A percentile compares a stretch with the other conserved stretches of the same genome.
Evolutionary conservation across 2,329 filamentous ascomycete genomes (phyloP).

Genomic region (Hyphodiscus sp.): DNA sequence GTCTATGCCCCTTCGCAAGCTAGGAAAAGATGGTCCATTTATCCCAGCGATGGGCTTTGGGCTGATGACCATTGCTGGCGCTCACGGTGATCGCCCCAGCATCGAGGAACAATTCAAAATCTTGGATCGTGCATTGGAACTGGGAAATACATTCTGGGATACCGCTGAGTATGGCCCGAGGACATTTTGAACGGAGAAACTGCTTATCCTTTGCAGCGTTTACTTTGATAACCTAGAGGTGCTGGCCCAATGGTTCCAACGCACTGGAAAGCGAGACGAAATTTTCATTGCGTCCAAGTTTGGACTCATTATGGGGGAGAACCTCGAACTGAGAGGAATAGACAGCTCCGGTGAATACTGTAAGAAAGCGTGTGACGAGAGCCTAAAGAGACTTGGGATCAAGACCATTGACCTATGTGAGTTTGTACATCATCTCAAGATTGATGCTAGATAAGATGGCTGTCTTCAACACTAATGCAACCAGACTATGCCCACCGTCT

Average conservation of each 20-base stretch:
- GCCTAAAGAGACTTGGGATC: slow-evolving; percentile 34
- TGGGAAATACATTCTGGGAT: slow-evolving; percentile 31
- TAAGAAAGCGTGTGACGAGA: slow-evolving; percentile 34
- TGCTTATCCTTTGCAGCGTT: slow-evolving; percentile 4
- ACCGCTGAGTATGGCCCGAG: slow-evolving; percentile 13
- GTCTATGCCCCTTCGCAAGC: slow-evolving; percentile 6
- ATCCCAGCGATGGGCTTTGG: slow-evolving; percentile 28
- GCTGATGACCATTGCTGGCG: slow-evolving; percentile 24
- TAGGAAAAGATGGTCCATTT: slow-evolving; percentile 28
- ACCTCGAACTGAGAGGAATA: slow-evolving; percentile 20
- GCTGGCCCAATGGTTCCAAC: slow-evolving; percentile 41
- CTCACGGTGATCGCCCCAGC: slow-evolving; percentile 9
- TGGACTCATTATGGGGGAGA: slow-evolving; percentile 8
- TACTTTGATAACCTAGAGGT: slow-evolving; percentile 37
- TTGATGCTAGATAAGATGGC: too few species aligned
- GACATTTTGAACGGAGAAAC: neutral
- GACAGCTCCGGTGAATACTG: slow-evolving; percentile 36
- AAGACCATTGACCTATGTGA: slow-evolving; percentile 32
- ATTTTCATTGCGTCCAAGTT: slow-evolving; percentile 49
- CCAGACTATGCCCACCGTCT: slow-evolving; percentile 34
- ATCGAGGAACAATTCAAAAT: slow-evolving; percentile 33
- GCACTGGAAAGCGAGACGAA: slow-evolving; percentile 36
- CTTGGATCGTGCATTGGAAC: slow-evolving; percentile 33
- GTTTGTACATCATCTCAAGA: too few species aligned
- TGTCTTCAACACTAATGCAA: too few species aligned